Percentiles rank a stretch among this genome's conserved stretches.
phyloP scores from a whole-genome alignment of 441 rosid species.

The Cnidoscolus chayamansa region DNA sequence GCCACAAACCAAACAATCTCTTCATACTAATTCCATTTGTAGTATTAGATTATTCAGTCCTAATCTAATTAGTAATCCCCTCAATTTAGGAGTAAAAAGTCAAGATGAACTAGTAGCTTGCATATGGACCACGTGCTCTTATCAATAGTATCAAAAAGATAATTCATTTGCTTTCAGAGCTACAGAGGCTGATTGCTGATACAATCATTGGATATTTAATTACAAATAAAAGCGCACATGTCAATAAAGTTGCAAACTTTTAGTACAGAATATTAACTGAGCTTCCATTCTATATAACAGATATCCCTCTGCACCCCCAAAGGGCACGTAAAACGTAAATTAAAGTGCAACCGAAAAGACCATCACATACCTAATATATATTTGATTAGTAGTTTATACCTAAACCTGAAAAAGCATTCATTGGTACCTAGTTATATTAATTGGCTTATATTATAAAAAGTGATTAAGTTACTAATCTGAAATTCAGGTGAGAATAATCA shows the following conservation, averaged over 20 bases:
- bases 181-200: neutral
- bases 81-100: neutral
- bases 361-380: neutral
- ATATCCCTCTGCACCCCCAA: neutral
- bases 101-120: neutral
- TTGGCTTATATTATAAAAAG: neutral
- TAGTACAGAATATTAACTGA: neutral
- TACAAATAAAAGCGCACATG: neutral
- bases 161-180: neutral
- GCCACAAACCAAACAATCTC: no score
- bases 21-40: no score
- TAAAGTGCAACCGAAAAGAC: neutral
- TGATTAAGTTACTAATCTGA: neutral
- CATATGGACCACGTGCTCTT: neutral
- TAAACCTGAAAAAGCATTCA: conserved; percentile 3
- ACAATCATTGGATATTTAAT: neutral
- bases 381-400: neutral
- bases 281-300: neutral
- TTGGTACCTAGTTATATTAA: neutral
- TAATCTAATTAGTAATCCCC: no score
- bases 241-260: neutral
- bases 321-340: neutral
- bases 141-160: neutral
- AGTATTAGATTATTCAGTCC: no score
- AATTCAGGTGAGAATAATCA: conserved; percentile 27